Conservation (phyloP, 2,329 filamentous ascomycete genomes). For the Venturia nashicola region DNA sequence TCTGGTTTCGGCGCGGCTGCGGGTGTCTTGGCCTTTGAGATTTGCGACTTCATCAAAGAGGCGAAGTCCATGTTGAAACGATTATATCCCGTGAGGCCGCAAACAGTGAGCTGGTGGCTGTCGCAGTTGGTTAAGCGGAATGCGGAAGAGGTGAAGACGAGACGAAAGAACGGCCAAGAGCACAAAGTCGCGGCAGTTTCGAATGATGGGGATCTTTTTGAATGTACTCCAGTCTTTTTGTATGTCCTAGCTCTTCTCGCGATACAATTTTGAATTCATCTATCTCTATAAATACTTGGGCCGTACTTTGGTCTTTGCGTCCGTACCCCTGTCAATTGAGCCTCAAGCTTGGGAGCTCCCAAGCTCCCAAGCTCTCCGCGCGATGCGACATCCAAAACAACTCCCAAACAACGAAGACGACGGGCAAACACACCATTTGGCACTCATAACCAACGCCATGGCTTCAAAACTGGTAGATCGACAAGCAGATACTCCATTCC, state of each 20-base stretch:
- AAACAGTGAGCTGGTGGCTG: not conserved
- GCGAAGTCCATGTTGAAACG: constrained; percentile 76
- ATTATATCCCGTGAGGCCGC: not conserved
- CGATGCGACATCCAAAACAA: not conserved
- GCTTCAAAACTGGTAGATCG: constrained; percentile 42
- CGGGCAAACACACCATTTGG: not conserved
- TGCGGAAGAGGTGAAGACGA: not conserved
- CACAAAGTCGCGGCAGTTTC: not conserved
- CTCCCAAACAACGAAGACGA: not conserved
- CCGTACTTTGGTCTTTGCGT: not conserved
- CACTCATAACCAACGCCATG: not conserved
- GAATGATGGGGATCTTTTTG: not conserved
- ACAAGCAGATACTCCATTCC: constrained; percentile 64
- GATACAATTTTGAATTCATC: no score
- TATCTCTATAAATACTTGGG: not conserved
- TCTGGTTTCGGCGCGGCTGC: constrained; percentile 17
- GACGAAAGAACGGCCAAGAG: not conserved
- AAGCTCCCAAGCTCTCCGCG: not conserved
- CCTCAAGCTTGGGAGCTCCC: no score
- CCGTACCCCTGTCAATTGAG: not conserved
- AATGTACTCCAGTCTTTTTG: not conserved
- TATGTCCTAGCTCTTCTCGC: not conserved
- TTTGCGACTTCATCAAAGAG: constrained; percentile 82
- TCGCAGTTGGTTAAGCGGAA: not conserved
- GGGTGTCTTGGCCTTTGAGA: constrained; percentile 60